A percentile compares a stretch with the other conserved stretches of the same genome.
These are phyloP conservation scores for Apiospora kogelbergensis DNA, from an alignment of 2,329 filamentous ascomycete genomes.

Conservation along the genomic window DNA sequence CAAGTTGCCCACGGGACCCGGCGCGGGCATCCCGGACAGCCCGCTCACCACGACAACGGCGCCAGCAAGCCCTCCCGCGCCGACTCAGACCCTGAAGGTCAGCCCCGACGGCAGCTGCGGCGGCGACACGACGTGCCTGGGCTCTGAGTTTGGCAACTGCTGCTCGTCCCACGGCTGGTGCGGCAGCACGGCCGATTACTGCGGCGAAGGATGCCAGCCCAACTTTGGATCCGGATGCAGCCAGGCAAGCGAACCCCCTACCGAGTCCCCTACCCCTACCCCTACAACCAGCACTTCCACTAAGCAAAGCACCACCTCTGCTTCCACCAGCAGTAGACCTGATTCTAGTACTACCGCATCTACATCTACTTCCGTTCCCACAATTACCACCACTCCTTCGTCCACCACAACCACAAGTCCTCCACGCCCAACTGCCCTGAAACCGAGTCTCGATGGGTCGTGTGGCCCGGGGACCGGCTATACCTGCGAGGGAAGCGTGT, in stretches of 20 bases:
- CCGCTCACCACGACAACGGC: background rate
- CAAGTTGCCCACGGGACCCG: conserved; percentile 10
- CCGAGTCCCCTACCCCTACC: conserved; percentile 15
- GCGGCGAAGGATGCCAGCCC: conserved; percentile 37
- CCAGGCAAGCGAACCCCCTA: conserved; percentile 22
- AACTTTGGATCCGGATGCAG: conserved; percentile 25
- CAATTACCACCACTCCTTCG: conserved; percentile 10
- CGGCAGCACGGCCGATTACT: conserved; percentile 40
- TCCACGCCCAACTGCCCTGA: conserved; percentile 1
- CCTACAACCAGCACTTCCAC: conserved; percentile 15
- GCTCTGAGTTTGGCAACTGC: conserved; percentile 30
- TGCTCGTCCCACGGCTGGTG: conserved; percentile 36
- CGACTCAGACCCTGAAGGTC: conserved; percentile 16
- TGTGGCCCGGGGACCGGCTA: conserved; percentile 20
- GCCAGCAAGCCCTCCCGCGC: background rate
- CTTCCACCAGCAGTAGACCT: conserved; percentile 18
- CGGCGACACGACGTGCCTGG: conserved; percentile 27
- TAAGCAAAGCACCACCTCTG: conserved; percentile 18
- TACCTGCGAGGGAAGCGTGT: conserved; percentile 20
- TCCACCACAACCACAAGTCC: conserved; percentile 8
- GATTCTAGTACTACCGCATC: conserved; percentile 17
- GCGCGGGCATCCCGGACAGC: conserved; percentile 16
- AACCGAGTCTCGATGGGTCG: conserved; percentile 20
- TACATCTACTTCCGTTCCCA: conserved; percentile 8
- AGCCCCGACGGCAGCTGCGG: conserved; percentile 29